phyloP scores from a whole-genome alignment of 495 filamentous ascomycete species.

The Entonaema liquescens region DNA sequence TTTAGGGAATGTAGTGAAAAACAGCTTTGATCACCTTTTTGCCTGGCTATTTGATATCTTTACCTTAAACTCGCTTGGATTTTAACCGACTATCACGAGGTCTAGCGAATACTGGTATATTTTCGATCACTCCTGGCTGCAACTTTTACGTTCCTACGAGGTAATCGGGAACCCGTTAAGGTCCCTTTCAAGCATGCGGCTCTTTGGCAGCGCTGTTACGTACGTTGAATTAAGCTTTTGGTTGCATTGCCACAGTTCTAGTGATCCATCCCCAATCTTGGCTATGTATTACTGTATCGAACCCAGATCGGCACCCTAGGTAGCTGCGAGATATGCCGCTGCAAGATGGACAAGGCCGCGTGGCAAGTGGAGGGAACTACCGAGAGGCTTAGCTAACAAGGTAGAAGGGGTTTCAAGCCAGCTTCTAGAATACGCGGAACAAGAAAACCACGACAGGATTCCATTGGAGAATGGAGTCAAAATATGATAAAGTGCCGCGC shows the following conservation, averaged over 20 bases:
- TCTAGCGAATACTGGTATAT: slow-evolving; percentile 6
- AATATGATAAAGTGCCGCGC: slow-evolving; percentile 17
- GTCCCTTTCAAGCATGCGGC: slow-evolving; percentile 32
- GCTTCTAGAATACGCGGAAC: slow-evolving; percentile 18
- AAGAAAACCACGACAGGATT: slow-evolving; percentile 20
- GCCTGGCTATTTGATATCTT: background rate
- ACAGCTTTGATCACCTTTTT: background rate
- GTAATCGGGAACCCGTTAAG: background rate
- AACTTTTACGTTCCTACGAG: slow-evolving; percentile 19
- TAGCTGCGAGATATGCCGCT: background rate
- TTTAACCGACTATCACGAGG: background rate
- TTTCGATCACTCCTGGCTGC: slow-evolving; percentile 2
- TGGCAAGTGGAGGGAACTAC: slow-evolving; percentile 14
- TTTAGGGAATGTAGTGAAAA: background rate
- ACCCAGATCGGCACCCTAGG: slow-evolving; percentile 23
- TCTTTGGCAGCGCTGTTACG: slow-evolving; percentile 15
- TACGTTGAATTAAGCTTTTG: slow-evolving; percentile 40
- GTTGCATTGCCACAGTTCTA: slow-evolving; percentile 39
- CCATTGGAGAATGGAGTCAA: slow-evolving; percentile 21
- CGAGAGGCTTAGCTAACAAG: slow-evolving; percentile 23
- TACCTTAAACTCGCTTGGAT: background rate
- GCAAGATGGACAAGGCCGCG: slow-evolving; percentile 27
- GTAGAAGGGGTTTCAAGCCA: slow-evolving; percentile 9
- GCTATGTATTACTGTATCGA: slow-evolving; percentile 42
- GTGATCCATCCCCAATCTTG: slow-evolving; percentile 29